Conservation (phyloP, 176 grass and related monocot species). For the Cenchrus fungigraminus region DNA sequence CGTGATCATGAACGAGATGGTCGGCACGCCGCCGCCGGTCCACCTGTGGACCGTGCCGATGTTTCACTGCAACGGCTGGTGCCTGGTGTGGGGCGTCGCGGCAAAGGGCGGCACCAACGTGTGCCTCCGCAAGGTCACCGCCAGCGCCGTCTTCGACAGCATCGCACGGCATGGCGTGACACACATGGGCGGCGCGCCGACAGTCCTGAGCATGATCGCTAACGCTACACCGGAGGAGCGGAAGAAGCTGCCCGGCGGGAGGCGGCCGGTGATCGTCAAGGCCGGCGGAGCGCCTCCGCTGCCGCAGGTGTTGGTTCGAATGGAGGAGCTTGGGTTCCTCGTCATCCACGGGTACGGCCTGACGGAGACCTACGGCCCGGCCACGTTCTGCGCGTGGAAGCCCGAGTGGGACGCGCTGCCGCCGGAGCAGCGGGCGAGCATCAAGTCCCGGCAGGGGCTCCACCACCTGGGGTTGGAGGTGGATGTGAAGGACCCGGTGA, state of each 20-base stretch:
- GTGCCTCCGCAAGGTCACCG: slow-evolving; percentile 57
- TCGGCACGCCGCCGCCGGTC: slow-evolving; percentile 46
- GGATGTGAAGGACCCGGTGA: slow-evolving; percentile 57
- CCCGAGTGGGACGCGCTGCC: slow-evolving; percentile 64
- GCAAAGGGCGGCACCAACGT: slow-evolving; percentile 58
- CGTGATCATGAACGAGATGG: slow-evolving; percentile 46
- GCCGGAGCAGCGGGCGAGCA: slow-evolving; percentile 37
- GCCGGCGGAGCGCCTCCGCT: slow-evolving; percentile 63
- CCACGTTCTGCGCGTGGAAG: slow-evolving; percentile 59
- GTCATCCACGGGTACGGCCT: slow-evolving; percentile 61
- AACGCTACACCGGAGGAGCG: slow-evolving; percentile 43
- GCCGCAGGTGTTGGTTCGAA: slow-evolving; percentile 42
- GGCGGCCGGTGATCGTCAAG: slow-evolving; percentile 42
- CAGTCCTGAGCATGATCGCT: slow-evolving; percentile 63
- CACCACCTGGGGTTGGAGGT: slow-evolving; percentile 56
- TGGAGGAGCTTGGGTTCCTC: slow-evolving; percentile 62
- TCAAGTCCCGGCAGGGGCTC: slow-evolving; percentile 64
- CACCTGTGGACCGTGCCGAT: slow-evolving; percentile 70
- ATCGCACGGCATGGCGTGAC: slow-evolving; percentile 55
- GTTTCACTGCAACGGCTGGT: slow-evolving; percentile 84
- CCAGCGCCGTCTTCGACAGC: slow-evolving; percentile 47
- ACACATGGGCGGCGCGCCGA: slow-evolving; percentile 65
- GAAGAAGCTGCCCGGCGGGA: slow-evolving; percentile 7
- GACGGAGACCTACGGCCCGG: slow-evolving; percentile 69
- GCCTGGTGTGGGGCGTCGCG: slow-evolving; percentile 61